Evolutionary conservation across 2,329 filamentous ascomycete genomes (phyloP).

Genomic region (Akanthomyces lecanii): DNA sequence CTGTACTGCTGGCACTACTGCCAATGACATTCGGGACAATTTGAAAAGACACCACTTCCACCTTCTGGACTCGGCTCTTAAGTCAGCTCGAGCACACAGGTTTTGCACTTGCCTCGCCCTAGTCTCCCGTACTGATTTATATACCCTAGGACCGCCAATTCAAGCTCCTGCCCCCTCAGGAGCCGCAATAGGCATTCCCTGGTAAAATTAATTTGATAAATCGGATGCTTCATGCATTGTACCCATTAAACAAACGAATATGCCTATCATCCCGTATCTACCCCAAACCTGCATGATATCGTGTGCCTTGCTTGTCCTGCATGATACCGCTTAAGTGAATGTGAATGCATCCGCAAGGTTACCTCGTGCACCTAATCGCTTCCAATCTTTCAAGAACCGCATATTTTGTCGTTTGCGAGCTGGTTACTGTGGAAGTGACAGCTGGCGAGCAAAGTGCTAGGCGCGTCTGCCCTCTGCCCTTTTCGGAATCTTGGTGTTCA

Average conservation of each 20-base stretch:
- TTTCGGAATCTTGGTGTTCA: conserved; percentile 7
- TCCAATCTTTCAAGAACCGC: not conserved
- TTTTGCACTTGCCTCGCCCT: conserved; percentile 17
- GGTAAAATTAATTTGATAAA: not conserved
- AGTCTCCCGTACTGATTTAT: conserved; percentile 17
- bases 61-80: conserved; percentile 1
- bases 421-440: not conserved
- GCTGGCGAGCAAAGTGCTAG: not conserved
- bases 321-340: not conserved
- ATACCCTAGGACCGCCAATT: conserved; percentile 17
- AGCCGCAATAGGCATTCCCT: conserved; percentile 11
- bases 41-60: not conserved
- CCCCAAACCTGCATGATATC: not conserved
- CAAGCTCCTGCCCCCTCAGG: not conserved
- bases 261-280: not conserved
- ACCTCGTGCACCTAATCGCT: not conserved
- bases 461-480: conserved; percentile 3
- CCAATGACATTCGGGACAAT: not conserved
- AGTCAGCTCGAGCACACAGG: conserved; percentile 14
- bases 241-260: not conserved
- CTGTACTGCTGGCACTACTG: not conserved
- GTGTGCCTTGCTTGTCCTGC: not conserved
- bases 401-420: not conserved
- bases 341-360: not conserved
- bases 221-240: conserved; percentile 2